These are phyloP conservation scores for Podila verticillata DNA, from an alignment of 192 early-diverging fungal species.

Conservation along the genomic window DNA sequence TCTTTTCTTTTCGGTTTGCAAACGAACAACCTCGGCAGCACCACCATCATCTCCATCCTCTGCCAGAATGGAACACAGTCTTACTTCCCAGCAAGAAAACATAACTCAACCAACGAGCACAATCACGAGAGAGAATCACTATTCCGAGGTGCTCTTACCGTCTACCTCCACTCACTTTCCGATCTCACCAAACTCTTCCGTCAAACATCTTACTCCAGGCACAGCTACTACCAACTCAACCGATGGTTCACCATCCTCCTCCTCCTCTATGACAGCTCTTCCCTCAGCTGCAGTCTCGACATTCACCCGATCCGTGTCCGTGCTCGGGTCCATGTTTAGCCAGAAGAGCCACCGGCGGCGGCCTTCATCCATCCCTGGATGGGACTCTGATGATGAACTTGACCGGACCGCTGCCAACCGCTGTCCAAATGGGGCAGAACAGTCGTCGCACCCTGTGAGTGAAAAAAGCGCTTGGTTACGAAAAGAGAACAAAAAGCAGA, in stretches of 20 bases:
- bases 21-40: not conserved
- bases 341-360: not conserved
- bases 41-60: not conserved
- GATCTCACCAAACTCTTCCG: not conserved
- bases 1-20: too few species aligned
- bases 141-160: not conserved
- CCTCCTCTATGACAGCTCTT: not conserved
- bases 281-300: not conserved
- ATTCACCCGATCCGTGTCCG: slow-evolving; percentile 1
- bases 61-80: not conserved
- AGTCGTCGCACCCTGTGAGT: not conserved
- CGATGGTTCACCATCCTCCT: not conserved
- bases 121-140: not conserved
- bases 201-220: not conserved
- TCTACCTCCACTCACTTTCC: not conserved
- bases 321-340: slow-evolving; percentile 13
- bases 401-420: not conserved
- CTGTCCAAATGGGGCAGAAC: not conserved
- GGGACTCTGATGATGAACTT: slow-evolving; percentile 41
- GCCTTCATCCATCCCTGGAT: slow-evolving; percentile 28
- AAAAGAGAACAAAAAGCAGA: slow-evolving; percentile 23
- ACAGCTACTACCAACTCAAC: not conserved
- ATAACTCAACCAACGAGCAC: not conserved
- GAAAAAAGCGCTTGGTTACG: slow-evolving; percentile 37
- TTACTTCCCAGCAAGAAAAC: not conserved